These are phyloP conservation scores for Olyra latifolia DNA, from an alignment of 176 grass and related monocot genomes.

Conservation along the genomic window DNA sequence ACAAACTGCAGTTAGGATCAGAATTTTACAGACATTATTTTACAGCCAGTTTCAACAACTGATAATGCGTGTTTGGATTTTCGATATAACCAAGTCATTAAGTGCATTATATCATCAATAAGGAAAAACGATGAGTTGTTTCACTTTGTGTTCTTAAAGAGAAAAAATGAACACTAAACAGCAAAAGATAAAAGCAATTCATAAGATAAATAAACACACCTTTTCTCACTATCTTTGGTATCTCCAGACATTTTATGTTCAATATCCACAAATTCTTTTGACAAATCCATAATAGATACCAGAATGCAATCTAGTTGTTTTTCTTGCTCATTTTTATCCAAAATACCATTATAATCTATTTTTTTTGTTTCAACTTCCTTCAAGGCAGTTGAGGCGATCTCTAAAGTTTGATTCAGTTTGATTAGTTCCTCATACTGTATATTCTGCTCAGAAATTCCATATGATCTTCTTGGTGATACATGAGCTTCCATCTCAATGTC, in stretches of 20 bases:
- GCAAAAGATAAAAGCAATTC: neutral
- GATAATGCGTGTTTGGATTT: neutral
- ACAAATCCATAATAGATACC: constrained; percentile 63
- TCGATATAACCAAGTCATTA: neutral
- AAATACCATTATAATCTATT: constrained; percentile 31
- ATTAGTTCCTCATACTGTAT: constrained; percentile 46
- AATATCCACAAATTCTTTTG: constrained; percentile 63
- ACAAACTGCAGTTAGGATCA: neutral
- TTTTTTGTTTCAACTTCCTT: constrained; percentile 55
- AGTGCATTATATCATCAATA: neutral
- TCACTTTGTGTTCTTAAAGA: neutral
- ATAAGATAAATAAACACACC: constrained; percentile 35
- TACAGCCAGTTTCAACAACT: neutral
- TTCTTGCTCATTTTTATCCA: constrained; percentile 62
- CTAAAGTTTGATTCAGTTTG: constrained; percentile 46
- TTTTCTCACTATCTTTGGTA: constrained; percentile 53
- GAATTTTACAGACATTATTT: constrained; percentile 4
- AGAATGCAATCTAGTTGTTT: constrained; percentile 60
- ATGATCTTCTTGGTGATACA: constrained; percentile 41
- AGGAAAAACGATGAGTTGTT: neutral
- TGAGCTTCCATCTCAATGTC: constrained; percentile 62
- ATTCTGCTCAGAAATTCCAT: constrained; percentile 38
- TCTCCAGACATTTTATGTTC: constrained; percentile 56
- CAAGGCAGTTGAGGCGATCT: constrained; percentile 46
- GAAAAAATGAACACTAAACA: neutral